phyloP scores from a whole-genome alignment of 164 flowering plant species.

The Vitis rupestris region DNA sequence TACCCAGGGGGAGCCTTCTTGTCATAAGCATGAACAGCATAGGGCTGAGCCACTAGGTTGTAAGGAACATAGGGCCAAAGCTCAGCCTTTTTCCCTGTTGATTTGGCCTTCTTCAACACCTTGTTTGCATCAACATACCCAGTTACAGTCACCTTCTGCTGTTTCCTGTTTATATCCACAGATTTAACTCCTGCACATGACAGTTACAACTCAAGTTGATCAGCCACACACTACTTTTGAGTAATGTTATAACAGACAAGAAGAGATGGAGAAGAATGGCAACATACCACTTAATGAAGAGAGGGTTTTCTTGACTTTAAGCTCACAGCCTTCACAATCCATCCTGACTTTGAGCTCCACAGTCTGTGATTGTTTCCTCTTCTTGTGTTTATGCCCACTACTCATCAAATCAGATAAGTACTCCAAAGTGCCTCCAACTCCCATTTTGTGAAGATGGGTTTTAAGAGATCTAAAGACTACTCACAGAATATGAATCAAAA shows the following conservation, averaged over 20 bases:
- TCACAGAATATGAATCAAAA: neutral
- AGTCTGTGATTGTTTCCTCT: slow-evolving; percentile 58
- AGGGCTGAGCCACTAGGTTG: slow-evolving; percentile 61
- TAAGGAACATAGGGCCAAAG: slow-evolving; percentile 76
- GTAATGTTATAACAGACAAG: neutral
- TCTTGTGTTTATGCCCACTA: slow-evolving; percentile 40
- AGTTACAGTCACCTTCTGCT: slow-evolving; percentile 64
- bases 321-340: slow-evolving; percentile 86
- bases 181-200: slow-evolving; percentile 48
- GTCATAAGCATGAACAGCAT: slow-evolving; percentile 49
- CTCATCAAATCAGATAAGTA: slow-evolving; percentile 53
- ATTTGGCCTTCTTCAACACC: slow-evolving; percentile 61
- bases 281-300: slow-evolving; percentile 50
- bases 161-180: slow-evolving; percentile 67
- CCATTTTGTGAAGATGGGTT: slow-evolving; percentile 29
- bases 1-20: slow-evolving; percentile 76
- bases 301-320: slow-evolving; percentile 66
- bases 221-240: no score
- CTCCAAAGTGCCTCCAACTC: slow-evolving; percentile 52
- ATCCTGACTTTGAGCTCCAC: slow-evolving; percentile 71
- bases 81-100: slow-evolving; percentile 71
- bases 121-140: slow-evolving; percentile 62
- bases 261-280: neutral
- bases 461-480: neutral
- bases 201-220: neutral